Evolutionary conservation across 345 rosid genomes (phyloP).

Genomic region (Sonneratia caseolaris): DNA sequence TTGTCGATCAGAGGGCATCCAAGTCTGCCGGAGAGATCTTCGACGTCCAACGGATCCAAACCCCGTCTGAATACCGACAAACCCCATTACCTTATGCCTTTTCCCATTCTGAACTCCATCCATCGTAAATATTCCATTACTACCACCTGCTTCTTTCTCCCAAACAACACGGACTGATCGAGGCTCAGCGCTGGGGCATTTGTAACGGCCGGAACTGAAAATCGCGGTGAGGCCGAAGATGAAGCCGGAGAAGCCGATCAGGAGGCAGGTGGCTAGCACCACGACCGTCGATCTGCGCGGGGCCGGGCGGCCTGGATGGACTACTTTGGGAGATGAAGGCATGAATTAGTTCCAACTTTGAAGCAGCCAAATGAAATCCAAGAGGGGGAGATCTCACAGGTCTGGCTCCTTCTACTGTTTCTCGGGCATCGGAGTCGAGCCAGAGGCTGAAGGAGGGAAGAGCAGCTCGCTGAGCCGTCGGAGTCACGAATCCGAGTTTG

Average conservation of each 20-base stretch:
- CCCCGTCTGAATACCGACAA: slow-evolving; percentile 91
- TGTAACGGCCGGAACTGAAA: slow-evolving; percentile 21
- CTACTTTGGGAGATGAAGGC: slow-evolving; percentile 67
- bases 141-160: slow-evolving; percentile 30
- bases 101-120: slow-evolving; percentile 11
- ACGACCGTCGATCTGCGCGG: slow-evolving; percentile 43
- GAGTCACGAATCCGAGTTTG: neutral
- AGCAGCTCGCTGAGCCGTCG: neutral
- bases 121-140: slow-evolving; percentile 4
- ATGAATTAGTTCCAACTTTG: slow-evolving; percentile 14
- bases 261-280: slow-evolving; percentile 29
- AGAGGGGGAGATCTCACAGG: slow-evolving; percentile 1
- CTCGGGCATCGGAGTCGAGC: neutral
- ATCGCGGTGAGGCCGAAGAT: slow-evolving; percentile 44
- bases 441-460: neutral
- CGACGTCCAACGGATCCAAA: slow-evolving; percentile 62
- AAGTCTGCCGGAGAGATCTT: slow-evolving; percentile 66
- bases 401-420: neutral
- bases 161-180: slow-evolving; percentile 61
- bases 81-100: slow-evolving; percentile 79
- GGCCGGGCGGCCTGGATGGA: slow-evolving; percentile 20
- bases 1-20: slow-evolving; percentile 88
- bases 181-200: slow-evolving; percentile 22
- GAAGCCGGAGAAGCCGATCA: slow-evolving; percentile 62
- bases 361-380: neutral